Base-by-base conservation (phyloP, 225 moss, liverwort and hornwort species). In the Sphagnum contortum region DNA sequence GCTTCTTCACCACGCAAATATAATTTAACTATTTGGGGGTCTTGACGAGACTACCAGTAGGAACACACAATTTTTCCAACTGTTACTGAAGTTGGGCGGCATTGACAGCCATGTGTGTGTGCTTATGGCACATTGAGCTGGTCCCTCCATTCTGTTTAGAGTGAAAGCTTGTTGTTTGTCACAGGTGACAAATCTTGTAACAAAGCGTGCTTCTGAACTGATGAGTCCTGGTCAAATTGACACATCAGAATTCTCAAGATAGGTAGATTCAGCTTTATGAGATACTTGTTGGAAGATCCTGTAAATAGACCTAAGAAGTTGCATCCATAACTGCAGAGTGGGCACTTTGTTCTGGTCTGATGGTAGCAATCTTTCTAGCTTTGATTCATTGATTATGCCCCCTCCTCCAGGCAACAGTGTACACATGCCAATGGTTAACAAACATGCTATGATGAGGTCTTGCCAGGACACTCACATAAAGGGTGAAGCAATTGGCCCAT, bases 161-260 rank as follows among this genome's bases (percentile, higher is more conserved):
- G n/a, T n/a, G 51, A 5, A 52, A 9, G 9, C 51, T 52, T 52
- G 5, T 5, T 5, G 51, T 52, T 9, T 5, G 51, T 52, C 51
- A 52, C 75, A 98, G 96, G 96, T 98, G 69, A 90, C 92, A 74
- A 98, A 86, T 66, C 77, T 89, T n/a, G 92, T 98, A 59, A 98
- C 96, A 14, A 98, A 92, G 78, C 81, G 90, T 65, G 92, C 96
- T 70, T 86, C 92, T 57, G 92, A 90, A 67, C 68, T 79, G 64
- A 87, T 90, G 66, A 84, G 88, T 60, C 72, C 83, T 1, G 80
- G 81, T 57, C 93, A 98, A 73, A 92, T 87, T 71, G 96, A 98
- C 68, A 91, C 92, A 50, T 93, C 96, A 13, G 96, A 98, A 66
- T 98, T 88, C 64, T 92, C 96, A 49, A 89, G 86, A 70, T 90